A percentile compares a stretch with the other conserved stretches of the same genome.
These are phyloP conservation scores for Guadua angustifolia DNA, from an alignment of 176 grass and related monocot species.

Conservation along the genomic window DNA sequence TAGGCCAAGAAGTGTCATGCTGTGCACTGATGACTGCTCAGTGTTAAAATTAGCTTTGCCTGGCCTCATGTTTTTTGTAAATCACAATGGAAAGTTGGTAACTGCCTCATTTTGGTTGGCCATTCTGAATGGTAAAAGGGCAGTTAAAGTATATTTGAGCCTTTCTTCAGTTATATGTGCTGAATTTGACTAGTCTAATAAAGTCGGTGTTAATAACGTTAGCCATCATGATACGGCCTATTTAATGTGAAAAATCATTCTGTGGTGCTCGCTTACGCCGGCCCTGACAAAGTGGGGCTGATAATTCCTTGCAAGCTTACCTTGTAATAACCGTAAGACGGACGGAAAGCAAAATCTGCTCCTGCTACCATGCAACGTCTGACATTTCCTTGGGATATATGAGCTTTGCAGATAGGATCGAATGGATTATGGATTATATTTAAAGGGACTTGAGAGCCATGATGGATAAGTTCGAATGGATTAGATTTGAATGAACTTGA, in stretches of 20 bases:
- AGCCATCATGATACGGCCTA: not conserved
- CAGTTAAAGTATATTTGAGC: not conserved
- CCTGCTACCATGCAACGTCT: not conserved
- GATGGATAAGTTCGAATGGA: not conserved
- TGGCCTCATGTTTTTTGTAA: slow-evolving; percentile 33
- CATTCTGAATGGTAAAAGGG: not conserved
- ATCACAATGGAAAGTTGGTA: not conserved
- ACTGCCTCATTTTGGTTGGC: not conserved
- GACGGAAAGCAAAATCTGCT: not conserved
- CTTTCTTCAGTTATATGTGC: not conserved
- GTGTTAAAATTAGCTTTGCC: not conserved
- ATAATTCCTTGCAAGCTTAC: slow-evolving; percentile 18
- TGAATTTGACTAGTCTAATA: slow-evolving; percentile 14
- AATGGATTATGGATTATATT: slow-evolving; percentile 1
- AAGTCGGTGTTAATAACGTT: not conserved
- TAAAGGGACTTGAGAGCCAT: not conserved
- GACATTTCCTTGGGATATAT: not conserved
- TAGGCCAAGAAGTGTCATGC: not conserved
- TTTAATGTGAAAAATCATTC: not conserved
- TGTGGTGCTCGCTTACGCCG: not conserved
- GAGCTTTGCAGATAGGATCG: not conserved
- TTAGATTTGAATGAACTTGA: not conserved
- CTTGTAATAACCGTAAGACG: not conserved
- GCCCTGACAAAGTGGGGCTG: not conserved
- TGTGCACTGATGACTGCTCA: not conserved